These are phyloP conservation scores for Chalciporus piperatus DNA, from an alignment of 768 basidiomycete species.

Conservation along the genomic window DNA sequence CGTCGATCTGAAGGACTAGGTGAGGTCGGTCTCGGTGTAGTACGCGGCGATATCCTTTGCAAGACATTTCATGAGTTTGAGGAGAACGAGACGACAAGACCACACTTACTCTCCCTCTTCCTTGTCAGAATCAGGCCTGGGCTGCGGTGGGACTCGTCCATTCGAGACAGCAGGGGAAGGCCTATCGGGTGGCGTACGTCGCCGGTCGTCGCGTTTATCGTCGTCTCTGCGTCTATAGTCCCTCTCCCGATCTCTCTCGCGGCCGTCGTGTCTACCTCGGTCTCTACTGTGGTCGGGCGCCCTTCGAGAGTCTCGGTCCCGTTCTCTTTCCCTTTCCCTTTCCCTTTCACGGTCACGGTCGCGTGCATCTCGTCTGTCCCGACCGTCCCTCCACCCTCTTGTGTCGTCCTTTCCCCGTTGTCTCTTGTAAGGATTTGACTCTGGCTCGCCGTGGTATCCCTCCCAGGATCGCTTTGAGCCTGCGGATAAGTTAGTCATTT, in stretches of 20 bases:
- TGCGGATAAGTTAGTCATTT: conserved; percentile 82
- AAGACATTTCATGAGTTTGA: conserved; percentile 12
- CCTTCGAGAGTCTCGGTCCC: conserved; percentile 30
- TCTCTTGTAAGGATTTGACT: conserved; percentile 46
- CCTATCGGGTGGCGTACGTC: conserved; percentile 15
- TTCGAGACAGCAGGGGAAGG: conserved; percentile 13
- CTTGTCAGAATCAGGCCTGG: conserved; percentile 52
- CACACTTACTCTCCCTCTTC: conserved; percentile 93
- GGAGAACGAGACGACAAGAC: conserved; percentile 3
- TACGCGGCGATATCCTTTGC: conserved; percentile 63
- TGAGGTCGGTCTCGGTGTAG: conserved; percentile 27
- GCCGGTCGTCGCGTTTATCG: conserved; percentile 28
- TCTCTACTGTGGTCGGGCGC: conserved; percentile 27
- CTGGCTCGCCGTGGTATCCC: conserved; percentile 42
- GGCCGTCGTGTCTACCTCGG: conserved; percentile 27
- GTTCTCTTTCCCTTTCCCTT: conserved; percentile 32
- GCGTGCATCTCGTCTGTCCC: conserved; percentile 37
- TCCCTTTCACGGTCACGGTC: conserved; percentile 32
- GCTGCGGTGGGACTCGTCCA: conserved; percentile 19
- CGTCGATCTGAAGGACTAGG: conserved; percentile 26
- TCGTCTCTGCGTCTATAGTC: conserved; percentile 32
- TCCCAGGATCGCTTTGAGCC: conserved; percentile 82
- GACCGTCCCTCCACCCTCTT: conserved; percentile 57
- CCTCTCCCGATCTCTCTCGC: conserved; percentile 23
- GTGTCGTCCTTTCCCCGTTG: conserved; percentile 51